phyloP scores from a whole-genome alignment of 495 filamentous ascomycete genomes.

The Annulohypoxylon stygium region DNA sequence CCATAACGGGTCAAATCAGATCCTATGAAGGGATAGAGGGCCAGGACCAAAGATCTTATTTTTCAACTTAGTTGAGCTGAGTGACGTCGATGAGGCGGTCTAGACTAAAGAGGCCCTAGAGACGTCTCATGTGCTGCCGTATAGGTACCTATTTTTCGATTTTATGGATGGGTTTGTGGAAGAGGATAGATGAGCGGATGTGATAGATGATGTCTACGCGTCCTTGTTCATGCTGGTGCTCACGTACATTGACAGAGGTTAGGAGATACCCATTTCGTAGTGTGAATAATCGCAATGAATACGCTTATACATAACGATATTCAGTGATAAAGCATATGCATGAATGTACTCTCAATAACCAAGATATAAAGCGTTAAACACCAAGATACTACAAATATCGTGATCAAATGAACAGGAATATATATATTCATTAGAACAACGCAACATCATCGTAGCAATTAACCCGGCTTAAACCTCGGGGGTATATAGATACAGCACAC shows the following conservation, averaged over 20 bases:
- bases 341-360: neutral
- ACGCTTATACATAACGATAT: neutral
- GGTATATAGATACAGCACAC: neutral
- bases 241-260: neutral
- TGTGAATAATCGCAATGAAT: slow-evolving; percentile 6
- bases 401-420: neutral
- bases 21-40: neutral
- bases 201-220: neutral
- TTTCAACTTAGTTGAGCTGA: neutral
- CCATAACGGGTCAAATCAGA: neutral
- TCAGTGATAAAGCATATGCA: neutral
- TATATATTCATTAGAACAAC: neutral
- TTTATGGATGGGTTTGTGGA: neutral
- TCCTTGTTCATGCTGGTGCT: neutral
- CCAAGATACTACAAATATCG: neutral
- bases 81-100: neutral
- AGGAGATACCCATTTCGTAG: slow-evolving; percentile 22
- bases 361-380: too few relatives aligned
- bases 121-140: neutral
- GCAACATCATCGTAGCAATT: neutral
- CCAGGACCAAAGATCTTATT: neutral
- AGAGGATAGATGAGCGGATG: neutral
- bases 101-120: neutral
- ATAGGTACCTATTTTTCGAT: neutral
- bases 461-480: neutral